These are phyloP conservation scores for Microcera coccophila DNA, from an alignment of 2,329 filamentous ascomycete species.

Conservation along the genomic window DNA sequence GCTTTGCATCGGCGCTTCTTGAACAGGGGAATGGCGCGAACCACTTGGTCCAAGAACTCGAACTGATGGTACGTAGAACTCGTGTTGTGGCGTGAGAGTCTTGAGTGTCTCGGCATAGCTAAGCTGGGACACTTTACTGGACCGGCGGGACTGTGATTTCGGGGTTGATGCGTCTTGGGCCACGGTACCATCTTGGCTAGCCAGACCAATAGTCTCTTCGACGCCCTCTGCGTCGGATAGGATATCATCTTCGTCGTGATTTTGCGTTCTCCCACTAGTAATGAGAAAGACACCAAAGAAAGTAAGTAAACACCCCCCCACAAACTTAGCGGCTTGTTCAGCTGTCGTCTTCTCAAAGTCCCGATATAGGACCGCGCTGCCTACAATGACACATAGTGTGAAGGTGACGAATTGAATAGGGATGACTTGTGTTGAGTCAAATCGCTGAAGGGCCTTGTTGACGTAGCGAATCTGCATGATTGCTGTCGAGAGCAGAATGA, in stretches of 20 bases:
- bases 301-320: constrained; percentile 85
- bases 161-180: constrained; percentile 20
- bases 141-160: constrained; percentile 41
- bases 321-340: constrained; percentile 74
- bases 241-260: constrained; percentile 52
- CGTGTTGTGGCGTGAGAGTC: constrained; percentile 34
- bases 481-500: constrained; percentile 76
- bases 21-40: constrained; percentile 31
- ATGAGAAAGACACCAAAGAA: constrained; percentile 98
- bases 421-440: constrained; percentile 96
- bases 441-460: constrained; percentile 81
- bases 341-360: constrained; percentile 83
- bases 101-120: constrained; percentile 42
- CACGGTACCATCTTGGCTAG: constrained; percentile 43
- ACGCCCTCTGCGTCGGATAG: constrained; percentile 55
- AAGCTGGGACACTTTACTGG: constrained; percentile 45
- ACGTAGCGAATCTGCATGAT: constrained; percentile 97
- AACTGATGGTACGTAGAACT: constrained; percentile 35
- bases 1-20: constrained; percentile 39
- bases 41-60: constrained; percentile 31
- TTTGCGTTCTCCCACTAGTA: constrained; percentile 71
- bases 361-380: constrained; percentile 87
- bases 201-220: constrained; percentile 60
- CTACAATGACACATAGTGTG: constrained; percentile 90
- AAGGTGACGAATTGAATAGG: constrained; percentile 97